Percentiles rank a stretch among this genome's conserved stretches.
Evolutionary conservation across 1,284 basidiomycete species (phyloP).

Genomic region (Ceratobasidium sp.): DNA sequence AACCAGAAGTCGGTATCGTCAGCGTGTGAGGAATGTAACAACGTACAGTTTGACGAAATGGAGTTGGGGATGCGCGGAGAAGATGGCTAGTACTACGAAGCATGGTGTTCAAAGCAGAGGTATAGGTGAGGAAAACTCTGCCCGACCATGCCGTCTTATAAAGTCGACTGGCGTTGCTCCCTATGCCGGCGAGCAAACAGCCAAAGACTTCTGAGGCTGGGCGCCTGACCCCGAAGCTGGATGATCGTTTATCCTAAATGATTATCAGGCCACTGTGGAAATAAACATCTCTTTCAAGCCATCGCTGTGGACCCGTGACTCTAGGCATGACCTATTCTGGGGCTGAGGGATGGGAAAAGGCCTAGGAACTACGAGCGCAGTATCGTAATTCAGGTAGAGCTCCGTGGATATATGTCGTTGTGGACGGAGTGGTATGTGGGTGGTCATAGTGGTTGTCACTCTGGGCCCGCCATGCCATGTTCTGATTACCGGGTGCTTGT

Average conservation of each 20-base stretch:
- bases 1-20: neutral
- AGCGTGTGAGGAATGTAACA: neutral
- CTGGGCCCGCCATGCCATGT: too few relatives aligned
- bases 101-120: neutral
- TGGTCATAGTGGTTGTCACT: too few relatives aligned
- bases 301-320: neutral
- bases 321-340: neutral
- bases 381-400: too few relatives aligned
- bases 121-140: neutral
- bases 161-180: neutral
- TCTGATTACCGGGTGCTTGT: too few relatives aligned
- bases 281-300: constrained; percentile 2
- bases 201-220: neutral
- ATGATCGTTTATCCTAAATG: constrained; percentile 27
- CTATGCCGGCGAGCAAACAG: neutral
- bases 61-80: neutral
- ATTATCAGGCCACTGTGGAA: constrained; percentile 15
- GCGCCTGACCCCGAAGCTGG: neutral
- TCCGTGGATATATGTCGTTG: too few relatives aligned
- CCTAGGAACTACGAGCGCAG: neutral
- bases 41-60: constrained; percentile 1
- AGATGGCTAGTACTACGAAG: constrained; percentile 1
- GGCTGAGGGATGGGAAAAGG: neutral
- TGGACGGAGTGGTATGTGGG: too few relatives aligned
- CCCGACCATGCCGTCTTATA: neutral